phyloP scores from a whole-genome alignment of 2,329 filamentous ascomycete species.

The Phymatotrichopsis omnivora region DNA sequence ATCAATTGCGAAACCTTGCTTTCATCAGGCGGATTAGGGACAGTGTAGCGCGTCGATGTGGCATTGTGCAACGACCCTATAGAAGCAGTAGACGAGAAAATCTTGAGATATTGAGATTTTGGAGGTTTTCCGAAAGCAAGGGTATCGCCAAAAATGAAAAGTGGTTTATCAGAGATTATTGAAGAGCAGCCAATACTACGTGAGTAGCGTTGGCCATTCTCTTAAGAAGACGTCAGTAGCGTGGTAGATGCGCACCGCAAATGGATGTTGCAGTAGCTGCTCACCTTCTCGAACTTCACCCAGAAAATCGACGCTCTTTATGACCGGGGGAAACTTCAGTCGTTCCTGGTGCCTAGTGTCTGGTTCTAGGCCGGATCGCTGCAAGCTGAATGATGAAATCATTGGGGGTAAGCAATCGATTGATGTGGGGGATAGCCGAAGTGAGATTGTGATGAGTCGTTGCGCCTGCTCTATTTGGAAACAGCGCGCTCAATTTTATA shows the following conservation, averaged over 20 bases:
- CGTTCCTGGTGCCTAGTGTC: too few species aligned
- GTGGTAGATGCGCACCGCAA: background rate
- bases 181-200: slow-evolving; percentile 13
- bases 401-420: too few species aligned
- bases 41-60: background rate
- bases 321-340: slow-evolving; percentile 1
- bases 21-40: background rate
- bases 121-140: background rate
- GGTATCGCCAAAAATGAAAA: slow-evolving; percentile 12
- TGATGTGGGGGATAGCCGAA: too few species aligned
- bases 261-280: background rate
- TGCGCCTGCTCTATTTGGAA: too few species aligned
- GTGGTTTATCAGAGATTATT: background rate
- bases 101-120: background rate
- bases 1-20: background rate
- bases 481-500: too few species aligned
- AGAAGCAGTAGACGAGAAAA: slow-evolving; percentile 8
- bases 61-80: background rate
- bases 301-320: slow-evolving; percentile 3
- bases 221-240: too few species aligned
- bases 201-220: background rate
- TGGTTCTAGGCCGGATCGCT: too few species aligned
- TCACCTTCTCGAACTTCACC: slow-evolving; percentile 6
- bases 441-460: too few species aligned
- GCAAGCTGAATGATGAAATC: too few species aligned